A percentile compares a stretch with the other conserved stretches of the same genome.
phyloP scores from a whole-genome alignment of 2,329 filamentous ascomycete species.

The Rhytidhysteron rufulum region DNA sequence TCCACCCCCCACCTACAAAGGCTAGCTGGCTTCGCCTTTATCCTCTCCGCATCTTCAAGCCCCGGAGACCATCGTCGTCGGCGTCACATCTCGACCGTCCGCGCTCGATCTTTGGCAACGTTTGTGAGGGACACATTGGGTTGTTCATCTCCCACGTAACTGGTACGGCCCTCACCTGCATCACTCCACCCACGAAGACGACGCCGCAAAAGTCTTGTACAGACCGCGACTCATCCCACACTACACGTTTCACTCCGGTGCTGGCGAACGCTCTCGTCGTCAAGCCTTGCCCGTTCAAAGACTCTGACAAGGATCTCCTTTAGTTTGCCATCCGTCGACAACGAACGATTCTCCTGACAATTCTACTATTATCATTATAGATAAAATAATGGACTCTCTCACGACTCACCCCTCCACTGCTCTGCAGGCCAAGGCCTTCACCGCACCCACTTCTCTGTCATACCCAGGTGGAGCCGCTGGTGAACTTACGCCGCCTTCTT shows the following conservation, averaged over 20 bases:
- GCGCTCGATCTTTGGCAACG: slow-evolving; percentile 40
- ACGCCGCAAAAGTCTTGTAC: slow-evolving; percentile 9
- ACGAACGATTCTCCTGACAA: slow-evolving; percentile 23
- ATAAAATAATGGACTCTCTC: slow-evolving; percentile 79
- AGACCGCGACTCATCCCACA: slow-evolving; percentile 29
- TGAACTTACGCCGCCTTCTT: slow-evolving; percentile 77
- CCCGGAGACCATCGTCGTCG: no score
- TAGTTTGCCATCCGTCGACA: slow-evolving; percentile 6
- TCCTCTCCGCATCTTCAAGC: slow-evolving; percentile 21
- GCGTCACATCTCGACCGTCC: no score
- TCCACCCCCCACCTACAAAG: slow-evolving; percentile 29
- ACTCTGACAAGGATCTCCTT: slow-evolving; percentile 12
- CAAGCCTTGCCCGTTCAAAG: slow-evolving; percentile 15
- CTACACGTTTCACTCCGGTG: no score
- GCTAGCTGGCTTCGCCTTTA: slow-evolving; percentile 43
- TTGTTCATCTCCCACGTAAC: slow-evolving; percentile 89
- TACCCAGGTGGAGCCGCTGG: slow-evolving; percentile 75
- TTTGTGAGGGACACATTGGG: slow-evolving; percentile 87
- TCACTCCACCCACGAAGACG: slow-evolving; percentile 15
- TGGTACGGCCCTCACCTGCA: slow-evolving; percentile 50
- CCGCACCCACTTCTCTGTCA: slow-evolving; percentile 84
- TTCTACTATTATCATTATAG: slow-evolving; percentile 18
- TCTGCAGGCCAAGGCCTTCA: slow-evolving; percentile 88
- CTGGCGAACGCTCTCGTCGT: slow-evolving; percentile 20
- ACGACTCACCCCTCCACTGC: slow-evolving; percentile 90